phyloP scores from a whole-genome alignment of 768 basidiomycete genomes.

The Lanmaoa rubissima region DNA sequence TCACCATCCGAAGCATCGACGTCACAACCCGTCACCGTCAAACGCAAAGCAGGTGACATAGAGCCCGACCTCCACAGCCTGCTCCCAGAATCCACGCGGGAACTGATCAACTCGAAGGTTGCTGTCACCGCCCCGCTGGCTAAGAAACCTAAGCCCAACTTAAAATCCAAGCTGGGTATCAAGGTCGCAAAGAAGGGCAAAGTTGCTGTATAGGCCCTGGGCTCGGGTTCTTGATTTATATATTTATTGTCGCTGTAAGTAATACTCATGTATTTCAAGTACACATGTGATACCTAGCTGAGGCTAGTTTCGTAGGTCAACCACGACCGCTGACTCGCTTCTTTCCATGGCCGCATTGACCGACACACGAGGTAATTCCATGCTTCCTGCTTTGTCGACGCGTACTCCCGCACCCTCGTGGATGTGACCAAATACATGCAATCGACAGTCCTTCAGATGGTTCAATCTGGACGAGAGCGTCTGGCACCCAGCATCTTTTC shows the following conservation, averaged over 20 bases:
- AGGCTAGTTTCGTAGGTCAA: constrained; percentile 41
- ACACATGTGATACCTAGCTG: constrained; percentile 3
- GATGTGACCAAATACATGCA: constrained; percentile 68
- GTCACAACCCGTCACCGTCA: constrained; percentile 59
- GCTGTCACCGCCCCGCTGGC: constrained; percentile 37
- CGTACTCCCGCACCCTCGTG: constrained; percentile 55
- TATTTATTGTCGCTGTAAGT: constrained; percentile 21
- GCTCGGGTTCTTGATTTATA: constrained; percentile 8
- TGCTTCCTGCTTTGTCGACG: constrained; percentile 12
- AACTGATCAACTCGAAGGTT: constrained; percentile 53
- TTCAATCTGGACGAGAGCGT: constrained; percentile 41
- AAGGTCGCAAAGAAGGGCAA: constrained; percentile 60
- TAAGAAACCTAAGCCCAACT: constrained; percentile 63
- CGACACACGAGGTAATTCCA: constrained; percentile 32
- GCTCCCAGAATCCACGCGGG: constrained; percentile 61
- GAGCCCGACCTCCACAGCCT: constrained; percentile 72
- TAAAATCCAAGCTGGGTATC: constrained; percentile 70
- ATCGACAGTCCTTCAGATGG: constrained; percentile 37
- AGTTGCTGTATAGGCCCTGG: constrained; percentile 24
- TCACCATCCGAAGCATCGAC: constrained; percentile 19
- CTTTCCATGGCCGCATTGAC: constrained; percentile 48
- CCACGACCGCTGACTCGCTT: constrained; percentile 36
- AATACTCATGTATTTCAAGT: constrained; percentile 12
- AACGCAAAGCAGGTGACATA: constrained; percentile 79
- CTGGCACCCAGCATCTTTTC: constrained; percentile 48